Evolutionary conservation across 345 rosid genomes (phyloP).

Genomic region (Rhodamnia argentea): DNA sequence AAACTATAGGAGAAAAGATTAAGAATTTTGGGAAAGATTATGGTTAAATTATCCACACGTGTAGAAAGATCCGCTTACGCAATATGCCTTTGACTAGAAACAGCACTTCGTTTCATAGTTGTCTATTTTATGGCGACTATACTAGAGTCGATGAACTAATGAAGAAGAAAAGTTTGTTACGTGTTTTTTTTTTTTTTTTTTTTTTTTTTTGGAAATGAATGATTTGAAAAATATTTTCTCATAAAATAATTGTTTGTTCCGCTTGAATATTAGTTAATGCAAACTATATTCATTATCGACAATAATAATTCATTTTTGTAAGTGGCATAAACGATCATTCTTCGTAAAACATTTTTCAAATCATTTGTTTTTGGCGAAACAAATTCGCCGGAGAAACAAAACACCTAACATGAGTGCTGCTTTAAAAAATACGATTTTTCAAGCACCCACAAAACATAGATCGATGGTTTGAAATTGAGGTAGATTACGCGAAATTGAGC

Average conservation of each 20-base stretch:
- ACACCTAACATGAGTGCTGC: background rate
- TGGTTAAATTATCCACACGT: background rate
- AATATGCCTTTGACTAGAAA: background rate
- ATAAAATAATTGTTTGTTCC: no score
- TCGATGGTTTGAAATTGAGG: background rate
- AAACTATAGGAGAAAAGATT: background rate
- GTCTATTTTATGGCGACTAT: no score
- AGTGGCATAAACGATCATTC: no score
- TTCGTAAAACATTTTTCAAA: no score
- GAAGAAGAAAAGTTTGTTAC: background rate
- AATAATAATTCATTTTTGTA: no score
- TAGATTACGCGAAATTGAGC: background rate
- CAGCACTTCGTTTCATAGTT: background rate
- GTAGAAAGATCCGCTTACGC: background rate
- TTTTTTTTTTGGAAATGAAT: background rate
- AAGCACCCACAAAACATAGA: background rate
- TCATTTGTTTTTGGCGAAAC: no score
- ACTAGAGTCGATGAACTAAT: no score
- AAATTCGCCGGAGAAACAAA: background rate
- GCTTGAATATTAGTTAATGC: no score
- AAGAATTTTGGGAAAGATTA: background rate
- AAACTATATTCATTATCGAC: no score
- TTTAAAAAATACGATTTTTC: background rate
- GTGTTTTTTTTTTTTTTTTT: accelerated
- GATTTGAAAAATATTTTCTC: no score